Evolutionary conservation across 2,329 filamentous ascomycete species (phyloP).

Genomic region (Sporothrix humicola): DNA sequence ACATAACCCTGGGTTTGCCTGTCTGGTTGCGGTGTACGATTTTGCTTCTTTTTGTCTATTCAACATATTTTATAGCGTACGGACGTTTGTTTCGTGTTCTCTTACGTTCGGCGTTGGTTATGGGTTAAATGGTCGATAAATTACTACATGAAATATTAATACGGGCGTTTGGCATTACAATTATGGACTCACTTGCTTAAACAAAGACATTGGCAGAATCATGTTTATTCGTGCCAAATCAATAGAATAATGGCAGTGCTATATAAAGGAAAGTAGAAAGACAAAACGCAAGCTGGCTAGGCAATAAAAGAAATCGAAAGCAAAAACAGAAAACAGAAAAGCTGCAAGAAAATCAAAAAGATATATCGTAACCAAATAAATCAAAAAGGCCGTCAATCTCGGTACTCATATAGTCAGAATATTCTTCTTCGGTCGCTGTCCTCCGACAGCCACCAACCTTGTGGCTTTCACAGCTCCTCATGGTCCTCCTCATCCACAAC

Average conservation of each 20-base stretch:
- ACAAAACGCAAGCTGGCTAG: slow-evolving; percentile 26
- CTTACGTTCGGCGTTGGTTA: not conserved
- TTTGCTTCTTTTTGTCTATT: no score
- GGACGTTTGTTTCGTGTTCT: no score
- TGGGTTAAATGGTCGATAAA: not conserved
- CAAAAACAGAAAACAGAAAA: not conserved
- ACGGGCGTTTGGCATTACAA: not conserved
- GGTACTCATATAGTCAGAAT: slow-evolving; percentile 1
- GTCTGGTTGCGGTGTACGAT: no score
- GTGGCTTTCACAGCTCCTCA: slow-evolving; percentile 16
- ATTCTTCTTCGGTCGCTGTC: not conserved
- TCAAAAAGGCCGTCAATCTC: not conserved
- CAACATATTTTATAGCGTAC: no score
- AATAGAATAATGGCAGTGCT: not conserved
- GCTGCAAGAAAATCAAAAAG: not conserved
- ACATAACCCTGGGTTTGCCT: not conserved
- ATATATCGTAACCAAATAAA: slow-evolving; percentile 17
- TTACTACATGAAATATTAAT: no score
- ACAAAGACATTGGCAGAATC: not conserved
- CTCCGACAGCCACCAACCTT: not conserved
- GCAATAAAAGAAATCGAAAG: slow-evolving; percentile 15
- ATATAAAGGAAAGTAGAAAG: not conserved
- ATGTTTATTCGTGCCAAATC: not conserved
- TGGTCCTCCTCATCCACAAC: not conserved
- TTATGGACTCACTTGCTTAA: not conserved